Percentiles rank a stretch among this genome's conserved stretches.
phyloP scores from a whole-genome alignment of 148 eudicot genomes.

The Amaranthus hypochondriacus region DNA sequence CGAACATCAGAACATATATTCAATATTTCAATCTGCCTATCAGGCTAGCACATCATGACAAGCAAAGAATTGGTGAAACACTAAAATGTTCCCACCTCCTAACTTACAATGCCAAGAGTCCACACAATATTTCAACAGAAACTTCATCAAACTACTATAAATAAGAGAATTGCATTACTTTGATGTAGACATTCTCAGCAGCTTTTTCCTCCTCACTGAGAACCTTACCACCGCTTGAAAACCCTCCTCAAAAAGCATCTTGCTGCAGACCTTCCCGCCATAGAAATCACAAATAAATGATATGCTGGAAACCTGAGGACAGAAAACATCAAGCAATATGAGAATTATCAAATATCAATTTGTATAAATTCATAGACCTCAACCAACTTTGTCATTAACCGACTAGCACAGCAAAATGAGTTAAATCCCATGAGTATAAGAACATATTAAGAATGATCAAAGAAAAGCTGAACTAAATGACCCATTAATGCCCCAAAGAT shows the following conservation, averaged over 20 bases:
- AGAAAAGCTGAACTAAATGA: too few species aligned
- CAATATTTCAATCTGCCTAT: neutral
- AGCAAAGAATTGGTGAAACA: neutral
- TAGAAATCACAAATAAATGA: slow-evolving; percentile 25
- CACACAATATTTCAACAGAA: neutral
- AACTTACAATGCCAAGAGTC: neutral
- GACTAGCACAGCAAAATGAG: neutral
- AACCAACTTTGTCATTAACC: neutral
- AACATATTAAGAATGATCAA: too few species aligned
- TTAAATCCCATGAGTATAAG: neutral
- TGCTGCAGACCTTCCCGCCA: slow-evolving; percentile 68
- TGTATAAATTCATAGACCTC: neutral
- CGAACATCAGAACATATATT: neutral
- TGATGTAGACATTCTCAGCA: slow-evolving; percentile 94
- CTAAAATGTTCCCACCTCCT: neutral
- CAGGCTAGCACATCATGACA: neutral
- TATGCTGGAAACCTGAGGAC: neutral
- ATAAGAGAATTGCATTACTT: slow-evolving; percentile 37
- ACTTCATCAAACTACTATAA: neutral
- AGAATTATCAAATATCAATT: neutral
- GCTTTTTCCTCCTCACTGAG: slow-evolving; percentile 96
- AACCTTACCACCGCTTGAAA: slow-evolving; percentile 73
- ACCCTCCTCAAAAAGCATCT: slow-evolving; percentile 64
- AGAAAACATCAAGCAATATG: neutral
- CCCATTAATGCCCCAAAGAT: too few species aligned